Evolutionary conservation across 768 basidiomycete species (phyloP).

Genomic region (Chalciporus piperatus): DNA sequence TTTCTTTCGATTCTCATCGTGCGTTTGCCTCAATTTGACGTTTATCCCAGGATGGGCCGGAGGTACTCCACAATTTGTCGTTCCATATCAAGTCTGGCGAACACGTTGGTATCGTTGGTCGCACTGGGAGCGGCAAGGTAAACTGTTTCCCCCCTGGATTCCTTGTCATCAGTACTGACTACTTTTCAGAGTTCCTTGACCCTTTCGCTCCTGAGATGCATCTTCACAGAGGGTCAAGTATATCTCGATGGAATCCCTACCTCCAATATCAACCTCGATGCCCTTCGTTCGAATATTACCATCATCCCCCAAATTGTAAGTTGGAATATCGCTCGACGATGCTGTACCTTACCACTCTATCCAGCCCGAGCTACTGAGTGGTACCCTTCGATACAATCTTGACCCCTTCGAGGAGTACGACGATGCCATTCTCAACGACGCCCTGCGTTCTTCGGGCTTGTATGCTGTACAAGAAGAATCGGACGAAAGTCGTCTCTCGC

Average conservation of each 20-base stretch:
- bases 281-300: slow-evolving; percentile 51
- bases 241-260: slow-evolving; percentile 50
- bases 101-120: slow-evolving; percentile 57
- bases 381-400: slow-evolving; percentile 55
- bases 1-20: not conserved
- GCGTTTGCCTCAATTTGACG: too few species aligned
- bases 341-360: too few species aligned
- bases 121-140: slow-evolving; percentile 57
- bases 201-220: slow-evolving; percentile 52
- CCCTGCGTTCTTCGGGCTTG: slow-evolving; percentile 48
- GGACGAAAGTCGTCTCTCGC: slow-evolving; percentile 37
- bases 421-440: slow-evolving; percentile 49
- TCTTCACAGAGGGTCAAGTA: slow-evolving; percentile 50
- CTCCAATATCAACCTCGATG: slow-evolving; percentile 48
- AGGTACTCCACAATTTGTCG: slow-evolving; percentile 51
- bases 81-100: slow-evolving; percentile 55
- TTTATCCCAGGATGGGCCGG: slow-evolving; percentile 44
- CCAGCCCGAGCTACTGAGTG: slow-evolving; percentile 34
- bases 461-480: slow-evolving; percentile 38
- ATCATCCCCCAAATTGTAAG: slow-evolving; percentile 56
- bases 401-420: slow-evolving; percentile 58
- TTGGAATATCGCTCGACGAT: too few species aligned
- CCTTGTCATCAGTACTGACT: slow-evolving; percentile 4
- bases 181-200: slow-evolving; percentile 46
- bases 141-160: too few species aligned